Evolutionary conservation across 78 protist species (phyloP), one percentile per base, ranked within the genome.

Genomic region (Dictyostelium purpureum): DNA sequence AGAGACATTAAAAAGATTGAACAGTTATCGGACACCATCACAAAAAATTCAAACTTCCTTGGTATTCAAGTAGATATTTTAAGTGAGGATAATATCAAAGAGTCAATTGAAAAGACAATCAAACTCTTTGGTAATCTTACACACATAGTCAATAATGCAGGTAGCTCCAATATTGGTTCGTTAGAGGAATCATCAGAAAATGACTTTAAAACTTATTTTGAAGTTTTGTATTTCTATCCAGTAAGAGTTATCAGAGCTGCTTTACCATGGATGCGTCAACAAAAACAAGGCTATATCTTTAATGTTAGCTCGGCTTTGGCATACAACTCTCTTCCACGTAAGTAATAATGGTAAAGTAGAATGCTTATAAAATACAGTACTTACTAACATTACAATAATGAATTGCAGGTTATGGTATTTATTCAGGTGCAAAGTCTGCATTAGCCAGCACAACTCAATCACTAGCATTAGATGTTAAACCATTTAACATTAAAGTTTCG

Each of bases 101-200:
- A 42, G 5, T 16, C 61, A 38, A n/a, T 73, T 16, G 61, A 42
- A 2, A 49, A 42, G 4, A 73, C 79, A 10, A 31, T 73, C 5
- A 24, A 73, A 73, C 43, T 11, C 10, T 83, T 71, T 71, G 79
- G 80, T 33, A 16, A n/a, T 21, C 4, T 83, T 3, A 69, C 74
- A 19, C 19, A n/a, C n/a, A 47, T 83, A 26, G 70, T 83, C 5
- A 71, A 71, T 49, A 83, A 83, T 43, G 80, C 80, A 28, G 90
- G 81, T 16, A 71, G 10, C 43, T 70, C 63, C 9, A 10, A 5
- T 11, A 6, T 26, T 21, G 79, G 79, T 31, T 10, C 79, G 0
- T 11, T 47, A 47, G 79, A 73, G 14, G 79, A 73, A 18, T 16
- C 31, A 6, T n/a, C 38, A 28, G 79, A 73, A 31, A 24, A 47